phyloP scores from a whole-genome alignment of 2,329 filamentous ascomycete species.

The Polychaeton citri region DNA sequence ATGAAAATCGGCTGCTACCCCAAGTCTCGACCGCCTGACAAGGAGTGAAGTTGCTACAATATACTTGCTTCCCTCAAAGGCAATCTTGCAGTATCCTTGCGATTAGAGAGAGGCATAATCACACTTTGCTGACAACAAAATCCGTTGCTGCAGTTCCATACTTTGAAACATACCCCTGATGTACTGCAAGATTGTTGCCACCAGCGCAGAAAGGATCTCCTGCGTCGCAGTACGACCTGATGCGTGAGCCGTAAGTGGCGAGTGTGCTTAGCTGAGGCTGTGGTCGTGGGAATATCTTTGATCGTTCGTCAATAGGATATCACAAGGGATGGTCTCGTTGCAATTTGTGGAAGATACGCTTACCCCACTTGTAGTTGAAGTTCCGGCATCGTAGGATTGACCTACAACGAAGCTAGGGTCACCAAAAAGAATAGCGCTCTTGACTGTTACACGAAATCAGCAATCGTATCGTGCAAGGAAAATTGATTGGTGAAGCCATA shows the following conservation, averaged over 20 bases:
- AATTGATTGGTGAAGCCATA: neutral
- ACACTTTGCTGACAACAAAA: slow-evolving; percentile 6
- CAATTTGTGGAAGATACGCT: no score
- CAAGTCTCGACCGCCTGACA: no score
- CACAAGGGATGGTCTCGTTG: no score
- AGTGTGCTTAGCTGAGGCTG: neutral
- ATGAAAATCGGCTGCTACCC: no score
- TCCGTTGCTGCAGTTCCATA: slow-evolving; percentile 8
- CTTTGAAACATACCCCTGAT: slow-evolving; percentile 7
- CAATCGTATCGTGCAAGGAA: neutral
- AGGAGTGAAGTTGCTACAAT: no score
- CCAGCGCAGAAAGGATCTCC: slow-evolving; percentile 4
- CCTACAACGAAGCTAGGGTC: neutral
- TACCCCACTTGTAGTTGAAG: no score
- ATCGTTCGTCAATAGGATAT: neutral
- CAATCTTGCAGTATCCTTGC: no score
- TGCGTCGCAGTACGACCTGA: neutral
- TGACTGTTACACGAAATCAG: no score
- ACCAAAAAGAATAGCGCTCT: neutral
- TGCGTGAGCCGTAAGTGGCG: neutral
- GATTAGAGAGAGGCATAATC: no score
- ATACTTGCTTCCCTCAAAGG: no score
- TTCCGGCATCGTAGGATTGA: neutral
- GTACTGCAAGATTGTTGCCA: slow-evolving; percentile 7
- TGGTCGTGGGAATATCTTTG: neutral